Evolutionary conservation across 2,329 filamentous ascomycete genomes (phyloP), one percentile per base, ranked within the genome.

Genomic region (Colletotrichum phormii): DNA sequence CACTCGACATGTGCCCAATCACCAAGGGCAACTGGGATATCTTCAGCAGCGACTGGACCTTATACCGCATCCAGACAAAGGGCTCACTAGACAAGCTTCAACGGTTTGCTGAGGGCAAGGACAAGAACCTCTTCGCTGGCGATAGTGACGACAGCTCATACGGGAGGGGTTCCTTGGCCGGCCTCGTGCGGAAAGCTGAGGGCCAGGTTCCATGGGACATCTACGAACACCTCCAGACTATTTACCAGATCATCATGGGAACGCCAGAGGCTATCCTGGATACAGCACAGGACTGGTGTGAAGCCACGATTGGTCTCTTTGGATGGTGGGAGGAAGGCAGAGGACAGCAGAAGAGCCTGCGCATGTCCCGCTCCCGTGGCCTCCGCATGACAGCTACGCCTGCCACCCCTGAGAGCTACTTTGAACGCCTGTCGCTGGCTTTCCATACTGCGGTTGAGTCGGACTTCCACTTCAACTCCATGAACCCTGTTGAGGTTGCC

Each of bases 281-380:
- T 59, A 90, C 91, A 57, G 90, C 95, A 1, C 92, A 96, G 78
- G 95, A 98, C 81, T 98, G 96, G 96, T 91, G 96, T 64, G 96
- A 98, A 84, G 95, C 95, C 0, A 93, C 92, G 0, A 84, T 98
- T 72, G 94, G 92, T 1, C 85, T 98, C 62, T 92, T 95, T 37
- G 92, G 93, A 6, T 98, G 96, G 96, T 98, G 95, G 95, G 93
- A 97, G 79, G 94, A 97, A 73, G 89, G 90, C n/a, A 89, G 91
- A 72, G 88, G 68, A 75, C 86, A 81, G 62, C 82, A 82, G 72
- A 85, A 83, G 76, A 82, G 79, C 61, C 79, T 82, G 24, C 79
- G 81, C 70, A 77, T 84, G 46, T 84, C 85, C 13, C 82, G 84
- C 35, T 80, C 83, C n/a, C 81, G 83, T 74, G 78, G 78, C 37